phyloP scores from a whole-genome alignment of 208 protist species.

The Crithidia sp. region DNA sequence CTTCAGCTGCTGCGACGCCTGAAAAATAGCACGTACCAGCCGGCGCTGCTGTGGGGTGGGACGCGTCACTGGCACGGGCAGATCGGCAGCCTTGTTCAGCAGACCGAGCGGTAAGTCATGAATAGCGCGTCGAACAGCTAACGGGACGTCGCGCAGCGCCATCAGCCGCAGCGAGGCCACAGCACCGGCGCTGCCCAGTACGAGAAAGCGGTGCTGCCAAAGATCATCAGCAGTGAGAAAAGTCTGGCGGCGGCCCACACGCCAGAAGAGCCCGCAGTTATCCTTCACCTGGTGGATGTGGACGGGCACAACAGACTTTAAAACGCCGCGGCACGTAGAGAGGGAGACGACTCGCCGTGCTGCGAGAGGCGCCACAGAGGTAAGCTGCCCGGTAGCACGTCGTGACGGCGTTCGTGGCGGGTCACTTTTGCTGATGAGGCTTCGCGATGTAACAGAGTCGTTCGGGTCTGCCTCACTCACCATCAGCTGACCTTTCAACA shows the following conservation, averaged over 20 bases:
- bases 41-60: neutral
- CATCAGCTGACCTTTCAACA: neutral
- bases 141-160: neutral
- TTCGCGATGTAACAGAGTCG: neutral
- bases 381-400: neutral
- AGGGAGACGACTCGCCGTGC: neutral
- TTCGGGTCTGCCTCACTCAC: neutral
- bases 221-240: neutral
- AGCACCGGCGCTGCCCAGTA: neutral
- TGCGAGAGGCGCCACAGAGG: neutral
- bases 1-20: constrained; percentile 2
- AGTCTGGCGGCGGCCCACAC: neutral
- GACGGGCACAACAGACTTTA: neutral
- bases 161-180: neutral
- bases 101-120: neutral
- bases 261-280: neutral
- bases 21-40: neutral
- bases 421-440: neutral
- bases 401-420: neutral
- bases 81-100: neutral
- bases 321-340: neutral
- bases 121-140: neutral
- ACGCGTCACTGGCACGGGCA: neutral
- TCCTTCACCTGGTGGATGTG: neutral
- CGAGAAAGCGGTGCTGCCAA: neutral